Base-by-base conservation (phyloP, 345 rosid species). In the Excoecaria cochinchinensis region DNA sequence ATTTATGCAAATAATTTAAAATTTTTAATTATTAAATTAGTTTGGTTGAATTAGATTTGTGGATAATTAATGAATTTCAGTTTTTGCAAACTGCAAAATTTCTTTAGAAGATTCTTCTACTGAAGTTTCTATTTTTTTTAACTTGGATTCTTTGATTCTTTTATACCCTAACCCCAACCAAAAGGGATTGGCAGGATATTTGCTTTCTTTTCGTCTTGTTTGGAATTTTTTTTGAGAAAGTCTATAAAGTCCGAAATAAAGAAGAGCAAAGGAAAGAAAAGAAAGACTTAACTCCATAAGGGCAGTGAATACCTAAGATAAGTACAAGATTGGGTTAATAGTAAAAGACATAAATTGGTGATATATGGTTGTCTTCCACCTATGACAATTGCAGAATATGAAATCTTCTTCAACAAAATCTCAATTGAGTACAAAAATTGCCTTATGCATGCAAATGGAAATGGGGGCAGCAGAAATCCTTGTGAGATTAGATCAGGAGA, bases 81-180 rank as follows among this genome's bases (percentile, higher is more conserved):
- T 58, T 74, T 21, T 39, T 4, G 48, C 15, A 39, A 38, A 7
- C 38, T 64, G 70, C 31, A 21, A 5, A 40, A 40, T 64, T 74
- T n/a, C 62, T 51, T 64, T 40, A 3, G 63, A 74, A 74, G 70
- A 64, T 48, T 74, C 70, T 14, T 64, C 9, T 73, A 14, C 38
- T 51, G 36, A 24, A 21, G 9, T 64, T 63, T 51, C 24, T 13
- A 19, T 47, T 5, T 40, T 57, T 8, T 40, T 57, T 8, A 24
- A 22, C 31, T 56, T 21, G 48, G 39, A 12, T 55, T 12, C 31
- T 57, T 21, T 57, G 25, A 19, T 5, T 36, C 47, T 36, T 61
- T n/a, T n/a, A n/a, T 61, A 36, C 40, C 40, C 65, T 61, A 61
- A 61, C 44, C 44, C 15, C 67, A 61, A 63, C 15, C 67, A 61